phyloP scores from a whole-genome alignment of 768 basidiomycete genomes.

The Tulasnella sp. region DNA sequence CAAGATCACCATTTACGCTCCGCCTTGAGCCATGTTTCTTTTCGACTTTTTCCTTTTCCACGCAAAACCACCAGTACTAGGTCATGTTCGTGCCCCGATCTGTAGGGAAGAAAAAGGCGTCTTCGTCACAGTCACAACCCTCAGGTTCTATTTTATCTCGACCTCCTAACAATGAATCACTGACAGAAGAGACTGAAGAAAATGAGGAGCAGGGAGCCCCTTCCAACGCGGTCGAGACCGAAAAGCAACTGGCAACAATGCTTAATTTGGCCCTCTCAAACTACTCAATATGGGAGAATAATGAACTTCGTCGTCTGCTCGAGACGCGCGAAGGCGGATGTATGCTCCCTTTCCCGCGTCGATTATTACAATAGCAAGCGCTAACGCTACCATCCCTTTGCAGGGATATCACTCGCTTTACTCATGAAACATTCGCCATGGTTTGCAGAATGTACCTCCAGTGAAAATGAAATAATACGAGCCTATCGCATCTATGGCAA shows the following conservation, averaged over 20 bases:
- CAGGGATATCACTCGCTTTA: slow-evolving; percentile 48
- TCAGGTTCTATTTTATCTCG: neutral
- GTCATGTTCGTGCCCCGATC: slow-evolving; percentile 12
- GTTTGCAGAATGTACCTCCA: slow-evolving; percentile 20
- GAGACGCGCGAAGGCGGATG: slow-evolving; percentile 38
- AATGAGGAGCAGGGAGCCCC: neutral
- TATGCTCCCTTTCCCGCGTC: slow-evolving; percentile 20
- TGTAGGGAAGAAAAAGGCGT: neutral
- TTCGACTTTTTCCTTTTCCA: too few species aligned
- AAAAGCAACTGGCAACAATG: slow-evolving; percentile 35
- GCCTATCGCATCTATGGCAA: slow-evolving; percentile 40
- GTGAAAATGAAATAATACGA: slow-evolving; percentile 42
- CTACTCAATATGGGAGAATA: slow-evolving; percentile 51
- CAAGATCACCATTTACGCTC: too few species aligned
- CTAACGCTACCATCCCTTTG: slow-evolving; percentile 18
- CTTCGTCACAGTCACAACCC: neutral
- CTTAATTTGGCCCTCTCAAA: slow-evolving; percentile 54
- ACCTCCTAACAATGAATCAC: neutral
- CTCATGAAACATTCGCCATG: slow-evolving; percentile 34
- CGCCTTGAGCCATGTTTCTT: too few species aligned
- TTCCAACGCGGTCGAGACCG: neutral
- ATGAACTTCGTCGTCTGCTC: slow-evolving; percentile 39
- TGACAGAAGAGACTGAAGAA: too few species aligned
- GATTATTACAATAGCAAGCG: neutral
- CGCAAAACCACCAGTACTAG: neutral